Base-by-base conservation (phyloP, 1,284 basidiomycete species). In the Moesziomyces antarcticus region DNA sequence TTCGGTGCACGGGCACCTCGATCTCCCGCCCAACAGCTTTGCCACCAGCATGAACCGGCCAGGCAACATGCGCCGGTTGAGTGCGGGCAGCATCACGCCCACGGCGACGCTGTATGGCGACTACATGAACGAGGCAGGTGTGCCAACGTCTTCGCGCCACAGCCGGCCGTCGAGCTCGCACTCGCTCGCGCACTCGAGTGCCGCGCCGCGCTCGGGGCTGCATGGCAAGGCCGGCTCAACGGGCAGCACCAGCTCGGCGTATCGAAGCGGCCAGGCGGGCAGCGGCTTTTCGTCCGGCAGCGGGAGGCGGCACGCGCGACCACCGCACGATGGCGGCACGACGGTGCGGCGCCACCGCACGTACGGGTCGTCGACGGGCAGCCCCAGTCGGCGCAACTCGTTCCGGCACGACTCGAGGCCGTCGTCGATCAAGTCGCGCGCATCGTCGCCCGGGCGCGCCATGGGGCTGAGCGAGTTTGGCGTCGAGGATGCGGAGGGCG, bases 61-160 rank as follows among this genome's bases (percentile, higher is more conserved):
- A 1, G 40, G 48, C 33, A 78, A 71, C 56, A 47, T 71, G 25
- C 52, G 79, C 8, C 52, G 79, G 35, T 67, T 68, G 67, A 79
- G 78, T 24, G 79, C 79, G 14, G 79, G 78, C 16, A 81, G 79
- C 59, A 81, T 81, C 45, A 81, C 79, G 14, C 79, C 79, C 2
- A 81, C 79, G 3, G 78, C 53, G 2, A 78, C 77, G 0, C 25
- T 73, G 45, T 74, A 69, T 33, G 72, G 66, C 52, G 79, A 72
- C 21, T 49, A 65, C 13, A n/a, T 65, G 30, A 56, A 47, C 48
- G 65, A 68, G 51, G 57, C 51, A 44, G 52, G 43, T 18, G 56
- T 52, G 24, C 30, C 42, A 22, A 54, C 50, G 13, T 27, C 63
- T n/a, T 50, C 63, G 9, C 59, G 77, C 1, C 69, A 61, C 11